Evolutionary conservation across 1,284 basidiomycete species (phyloP), one percentile per base, ranked within the genome.

Genomic region (Apiotrichum siamense): DNA sequence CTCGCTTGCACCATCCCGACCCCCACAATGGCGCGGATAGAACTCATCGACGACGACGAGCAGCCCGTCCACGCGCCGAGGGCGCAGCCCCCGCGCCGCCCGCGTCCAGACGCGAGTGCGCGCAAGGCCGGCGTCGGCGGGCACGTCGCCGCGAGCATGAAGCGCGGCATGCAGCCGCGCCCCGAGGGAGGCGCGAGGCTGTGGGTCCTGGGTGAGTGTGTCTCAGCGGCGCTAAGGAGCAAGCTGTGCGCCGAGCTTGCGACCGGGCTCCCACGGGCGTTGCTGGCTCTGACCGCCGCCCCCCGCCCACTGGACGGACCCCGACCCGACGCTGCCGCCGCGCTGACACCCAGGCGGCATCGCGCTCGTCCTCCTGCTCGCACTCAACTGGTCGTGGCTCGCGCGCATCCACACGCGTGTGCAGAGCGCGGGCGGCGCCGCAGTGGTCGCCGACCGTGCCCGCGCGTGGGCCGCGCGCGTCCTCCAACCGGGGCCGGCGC

Each of bases 71-170:
- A n/a, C n/a, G n/a, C n/a, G n/a, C n/a, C n/a, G n/a, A n/a, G n/a
- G n/a, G n/a, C n/a, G 27, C n/a, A 41, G 42, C 3, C 26, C 21
- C 15, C 44, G 40, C 4, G 26, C 29, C 26, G 40, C 17, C 35
- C 49, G 21, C 43, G 31, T 5, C 24, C 32, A 20, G 36, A n/a
- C 45, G 26, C n/a, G 10, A 43, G 25, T 12, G 41, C n/a, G 18
- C 41, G 41, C 41, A 26, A 46, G 10, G 44, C 50, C 26, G 54
- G 51, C 9, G 58, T 68, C 7, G 65, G 65, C 15, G 66, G 66
- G 0, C 47, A 52, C 42, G 40, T 69, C 13, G 66, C 66, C 12
- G 45, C 50, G 29, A 63, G 59, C 49, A 69, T 69, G 64, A 69
- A 69, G 48, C 45, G 60, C 25, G 61, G 58, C 5, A 38, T 27